Evolutionary conservation across 495 filamentous ascomycete genomes (phyloP).

Genomic region (Acidomyces sp.): DNA sequence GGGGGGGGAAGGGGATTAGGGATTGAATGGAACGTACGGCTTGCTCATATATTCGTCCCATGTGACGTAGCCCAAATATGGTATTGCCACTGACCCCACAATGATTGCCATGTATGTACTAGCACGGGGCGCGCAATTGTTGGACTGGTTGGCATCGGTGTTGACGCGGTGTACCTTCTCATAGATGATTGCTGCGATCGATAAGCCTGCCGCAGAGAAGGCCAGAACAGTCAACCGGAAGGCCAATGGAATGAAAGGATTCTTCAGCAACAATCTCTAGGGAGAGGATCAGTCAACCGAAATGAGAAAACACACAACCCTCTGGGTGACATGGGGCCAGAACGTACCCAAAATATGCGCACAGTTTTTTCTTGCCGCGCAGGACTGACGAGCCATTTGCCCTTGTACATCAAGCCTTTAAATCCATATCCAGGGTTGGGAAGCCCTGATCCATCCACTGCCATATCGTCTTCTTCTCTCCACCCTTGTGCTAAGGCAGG

Average conservation of each 20-base stretch:
- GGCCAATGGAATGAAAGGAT: conserved; percentile 72
- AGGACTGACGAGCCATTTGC: conserved; percentile 16
- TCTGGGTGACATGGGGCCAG: neutral
- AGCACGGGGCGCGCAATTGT: conserved; percentile 42
- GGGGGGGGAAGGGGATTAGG: neutral
- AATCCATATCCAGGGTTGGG: conserved; percentile 1
- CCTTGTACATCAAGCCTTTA: conserved; percentile 12
- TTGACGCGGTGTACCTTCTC: conserved; percentile 22
- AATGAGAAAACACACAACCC: neutral
- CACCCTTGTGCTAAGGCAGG: conserved; percentile 8
- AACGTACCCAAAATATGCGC: conserved; percentile 17
- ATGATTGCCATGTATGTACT: conserved; percentile 82
- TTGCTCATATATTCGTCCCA: conserved; percentile 94
- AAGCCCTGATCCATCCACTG: neutral
- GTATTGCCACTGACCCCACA: conserved; percentile 75
- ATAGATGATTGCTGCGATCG: conserved; percentile 59
- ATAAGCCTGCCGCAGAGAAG: conserved; percentile 72
- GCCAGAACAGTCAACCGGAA: conserved; percentile 72
- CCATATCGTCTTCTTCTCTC: conserved; percentile 5
- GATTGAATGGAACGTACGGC: conserved; percentile 32
- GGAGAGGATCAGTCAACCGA: neutral
- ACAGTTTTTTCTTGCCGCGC: conserved; percentile 16
- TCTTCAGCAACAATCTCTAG: conserved; percentile 27
- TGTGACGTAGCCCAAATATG: conserved; percentile 85
- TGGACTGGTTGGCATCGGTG: conserved; percentile 26